A percentile compares a stretch with the other conserved stretches of the same genome.
Evolutionary conservation across 257 asterid species (phyloP).

Genomic region (Solanum chiquidenum): DNA sequence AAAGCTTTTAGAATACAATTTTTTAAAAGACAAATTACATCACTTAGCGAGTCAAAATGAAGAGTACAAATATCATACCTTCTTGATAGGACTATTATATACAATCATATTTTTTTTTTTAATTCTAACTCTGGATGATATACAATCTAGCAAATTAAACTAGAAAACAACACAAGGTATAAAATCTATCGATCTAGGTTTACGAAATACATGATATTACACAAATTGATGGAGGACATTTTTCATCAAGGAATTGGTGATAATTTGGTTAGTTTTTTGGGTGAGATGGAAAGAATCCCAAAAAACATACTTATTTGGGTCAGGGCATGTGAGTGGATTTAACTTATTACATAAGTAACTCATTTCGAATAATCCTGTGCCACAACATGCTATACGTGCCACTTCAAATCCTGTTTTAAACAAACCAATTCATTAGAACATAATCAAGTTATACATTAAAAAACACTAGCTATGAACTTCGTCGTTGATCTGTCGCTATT

Average conservation of each 20-base stretch:
- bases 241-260: slow-evolving; percentile 40
- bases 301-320: slow-evolving; percentile 70
- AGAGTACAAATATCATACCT: neutral
- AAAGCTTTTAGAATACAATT: neutral
- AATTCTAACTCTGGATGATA: neutral
- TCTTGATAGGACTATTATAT: neutral
- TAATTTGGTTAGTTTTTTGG: slow-evolving; percentile 44
- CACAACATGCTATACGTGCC: slow-evolving; percentile 71
- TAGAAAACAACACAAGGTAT: neutral
- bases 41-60: neutral
- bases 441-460: neutral
- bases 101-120: too few species aligned
- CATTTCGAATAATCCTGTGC: slow-evolving; percentile 83
- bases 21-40: neutral
- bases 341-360: slow-evolving; percentile 58
- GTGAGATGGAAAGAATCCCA: slow-evolving; percentile 98
- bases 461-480: neutral
- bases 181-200: neutral
- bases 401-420: slow-evolving; percentile 54
- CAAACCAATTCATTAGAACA: neutral
- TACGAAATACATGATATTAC: neutral
- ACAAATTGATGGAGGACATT: slow-evolving; percentile 30
- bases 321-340: slow-evolving; percentile 73
- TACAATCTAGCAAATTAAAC: neutral
- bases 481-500: fast-evolving